A percentile compares a stretch with the other conserved stretches of the same genome.
Evolutionary conservation across 306 rosid species (phyloP).

Genomic region (Nissolia schottii): DNA sequence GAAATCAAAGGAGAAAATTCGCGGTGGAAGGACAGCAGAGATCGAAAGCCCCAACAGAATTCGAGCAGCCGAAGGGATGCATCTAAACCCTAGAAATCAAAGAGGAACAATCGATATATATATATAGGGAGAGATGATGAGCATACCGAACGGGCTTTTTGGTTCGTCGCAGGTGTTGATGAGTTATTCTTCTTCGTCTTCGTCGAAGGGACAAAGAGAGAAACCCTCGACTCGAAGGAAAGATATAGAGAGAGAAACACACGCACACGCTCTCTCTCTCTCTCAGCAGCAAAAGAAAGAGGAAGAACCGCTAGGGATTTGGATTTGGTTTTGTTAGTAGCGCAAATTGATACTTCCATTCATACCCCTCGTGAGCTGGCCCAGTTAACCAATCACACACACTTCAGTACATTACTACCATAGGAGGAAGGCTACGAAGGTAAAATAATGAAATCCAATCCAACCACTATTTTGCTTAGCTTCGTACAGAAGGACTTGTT

Average conservation of each 20-base stretch:
- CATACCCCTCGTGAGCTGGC: not conserved
- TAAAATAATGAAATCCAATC: too few relatives aligned
- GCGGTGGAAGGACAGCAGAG: not conserved
- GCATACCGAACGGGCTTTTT: slow-evolving; percentile 12
- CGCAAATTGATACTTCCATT: not conserved
- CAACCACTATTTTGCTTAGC: too few relatives aligned
- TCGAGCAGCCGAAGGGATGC: not conserved
- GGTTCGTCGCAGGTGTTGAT: not conserved
- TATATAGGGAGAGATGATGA: not conserved
- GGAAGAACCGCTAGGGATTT: not conserved
- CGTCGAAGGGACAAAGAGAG: not conserved
- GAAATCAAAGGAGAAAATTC: not conserved
- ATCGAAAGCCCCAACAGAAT: slow-evolving; percentile 5
- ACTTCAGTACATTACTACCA: too few relatives aligned
- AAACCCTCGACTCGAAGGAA: slow-evolving; percentile 26
- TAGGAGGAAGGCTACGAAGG: too few relatives aligned
- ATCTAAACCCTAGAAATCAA: slow-evolving; percentile 3
- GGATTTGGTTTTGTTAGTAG: not conserved
- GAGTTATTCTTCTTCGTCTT: not conserved
- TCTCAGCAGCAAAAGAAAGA: not conserved
- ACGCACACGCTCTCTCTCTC: too few relatives aligned
- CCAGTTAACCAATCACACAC: too few relatives aligned
- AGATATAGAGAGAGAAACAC: not conserved
- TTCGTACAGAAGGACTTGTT: too few relatives aligned
- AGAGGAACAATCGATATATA: not conserved